Conservation (phyloP, 208 protist genomes). For the Trypanosoma melophagium region DNA sequence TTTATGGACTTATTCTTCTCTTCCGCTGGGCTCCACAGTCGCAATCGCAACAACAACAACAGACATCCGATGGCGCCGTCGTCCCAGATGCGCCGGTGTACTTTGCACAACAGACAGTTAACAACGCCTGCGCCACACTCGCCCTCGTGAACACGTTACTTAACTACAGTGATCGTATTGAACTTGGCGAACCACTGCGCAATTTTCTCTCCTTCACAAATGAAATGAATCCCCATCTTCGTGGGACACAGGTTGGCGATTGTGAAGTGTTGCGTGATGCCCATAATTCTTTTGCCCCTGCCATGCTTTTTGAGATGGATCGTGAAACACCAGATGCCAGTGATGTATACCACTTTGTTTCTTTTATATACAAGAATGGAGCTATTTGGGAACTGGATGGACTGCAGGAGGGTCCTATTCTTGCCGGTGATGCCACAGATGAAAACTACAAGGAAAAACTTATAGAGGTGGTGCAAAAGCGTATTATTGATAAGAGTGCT, state of each 20-base stretch:
- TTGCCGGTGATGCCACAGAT: conserved; percentile 66
- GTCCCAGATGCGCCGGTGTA: conserved; percentile 81
- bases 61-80: conserved; percentile 25
- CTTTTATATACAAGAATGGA: conserved; percentile 92
- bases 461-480: conserved; percentile 82
- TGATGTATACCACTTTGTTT: conserved; percentile 97
- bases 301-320: conserved; percentile 39
- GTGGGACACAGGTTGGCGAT: conserved; percentile 71
- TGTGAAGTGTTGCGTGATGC: conserved; percentile 88
- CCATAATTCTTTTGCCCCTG: conserved; percentile 96
- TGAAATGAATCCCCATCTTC: conserved; percentile 62
- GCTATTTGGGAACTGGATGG: conserved; percentile 98
- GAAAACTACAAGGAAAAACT: conserved; percentile 64
- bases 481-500: conserved; percentile 73
- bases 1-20: conserved; percentile 97
- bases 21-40: no score
- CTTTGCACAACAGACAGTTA: conserved; percentile 96
- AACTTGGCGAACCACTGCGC: conserved; percentile 89
- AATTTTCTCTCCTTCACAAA: conserved; percentile 79
- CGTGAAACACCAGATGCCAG: conserved; percentile 43
- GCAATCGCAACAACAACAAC: no score
- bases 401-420: conserved; percentile 91
- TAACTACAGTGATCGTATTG: conserved; percentile 85
- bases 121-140: conserved; percentile 98
- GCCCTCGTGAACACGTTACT: conserved; percentile 97